Evolutionary conservation across 768 basidiomycete genomes (phyloP), one percentile per base, ranked within the genome.

Genomic region (Lactifluus pinguis): DNA sequence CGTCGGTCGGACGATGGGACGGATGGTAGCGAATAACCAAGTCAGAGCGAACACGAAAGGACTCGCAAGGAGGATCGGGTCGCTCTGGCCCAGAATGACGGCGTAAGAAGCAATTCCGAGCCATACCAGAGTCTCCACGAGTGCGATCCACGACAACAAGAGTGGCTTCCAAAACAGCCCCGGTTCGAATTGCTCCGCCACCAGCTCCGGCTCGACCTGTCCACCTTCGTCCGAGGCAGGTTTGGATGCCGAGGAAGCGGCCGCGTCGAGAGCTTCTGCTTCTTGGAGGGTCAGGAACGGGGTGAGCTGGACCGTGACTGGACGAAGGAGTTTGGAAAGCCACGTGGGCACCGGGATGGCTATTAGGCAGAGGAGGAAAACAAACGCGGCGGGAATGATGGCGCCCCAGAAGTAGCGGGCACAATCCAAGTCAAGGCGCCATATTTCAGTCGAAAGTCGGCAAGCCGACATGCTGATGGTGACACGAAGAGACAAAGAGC

Each of bases 21-120:
- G 81, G 21, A 77, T 65, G 19, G 81, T 70, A 0, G 85, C 82
- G 65, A 88, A 90, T 42, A 87, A 69, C 90, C 90, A 92, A 4
- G 82, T 74, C 0, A 73, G 62, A 0, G 83, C 81, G 29, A 81
- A 66, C 34, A 86, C 68, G 51, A 86, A 72, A 0, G 77, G 73
- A 7, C 74, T 74, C 2, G 77, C 60, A 17, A 72, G 76, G 14
- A 57, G 64, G 74, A 77, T 78, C 1, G 64, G 34, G 9, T 67
- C 57, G 32, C 66, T 65, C 0, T 68, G 59, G 21, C 77, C 70
- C 42, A 72, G 72, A n/a, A 75, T 63, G 15, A 84, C 64, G 15
- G 67, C 67, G 69, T 81, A 90, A 6, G 81, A 80, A n/a, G 80
- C 83, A 4, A 76, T 67, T n/a, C 76, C 77, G 2, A 86, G 69